phyloP scores from a whole-genome alignment of 768 basidiomycete genomes.

The Auriscalpium microsporum region DNA sequence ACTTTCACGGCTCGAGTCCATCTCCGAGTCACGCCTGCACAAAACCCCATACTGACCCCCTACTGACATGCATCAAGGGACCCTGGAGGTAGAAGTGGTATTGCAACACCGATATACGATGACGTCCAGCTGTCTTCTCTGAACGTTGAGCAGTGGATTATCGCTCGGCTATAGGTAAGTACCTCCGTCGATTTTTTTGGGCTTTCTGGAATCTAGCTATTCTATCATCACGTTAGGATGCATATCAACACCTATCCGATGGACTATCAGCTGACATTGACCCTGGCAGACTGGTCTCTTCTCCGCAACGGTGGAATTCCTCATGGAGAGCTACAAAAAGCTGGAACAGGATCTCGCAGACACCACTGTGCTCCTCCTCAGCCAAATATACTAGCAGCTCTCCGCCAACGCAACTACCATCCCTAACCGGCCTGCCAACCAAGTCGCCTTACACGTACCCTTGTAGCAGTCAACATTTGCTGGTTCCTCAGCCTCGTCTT shows the following conservation, averaged over 20 bases:
- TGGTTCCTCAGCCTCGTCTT: slow-evolving; percentile 13
- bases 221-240: slow-evolving; percentile 14
- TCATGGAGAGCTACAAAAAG: slow-evolving; percentile 5
- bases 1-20: too few relatives aligned
- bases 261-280: neutral
- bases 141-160: too few relatives aligned
- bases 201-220: too few relatives aligned
- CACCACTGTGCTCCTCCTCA: neutral
- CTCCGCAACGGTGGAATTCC: slow-evolving; percentile 10
- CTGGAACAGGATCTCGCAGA: slow-evolving; percentile 1
- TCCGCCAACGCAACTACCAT: neutral
- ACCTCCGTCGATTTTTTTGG: too few relatives aligned
- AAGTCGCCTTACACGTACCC: neutral
- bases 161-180: too few relatives aligned
- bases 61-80: too few relatives aligned
- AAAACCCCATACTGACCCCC: too few relatives aligned
- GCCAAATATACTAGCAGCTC: neutral
- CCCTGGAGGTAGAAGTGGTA: too few relatives aligned
- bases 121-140: too few relatives aligned
- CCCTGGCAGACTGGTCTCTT: slow-evolving; percentile 12
- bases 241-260: neutral
- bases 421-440: neutral
- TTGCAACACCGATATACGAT: too few relatives aligned
- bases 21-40: too few relatives aligned
- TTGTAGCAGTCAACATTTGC: slow-evolving; percentile 7